Evolutionary conservation across 2,329 filamentous ascomycete genomes (phyloP).

Genomic region (Annulohypoxylon truncatum): DNA sequence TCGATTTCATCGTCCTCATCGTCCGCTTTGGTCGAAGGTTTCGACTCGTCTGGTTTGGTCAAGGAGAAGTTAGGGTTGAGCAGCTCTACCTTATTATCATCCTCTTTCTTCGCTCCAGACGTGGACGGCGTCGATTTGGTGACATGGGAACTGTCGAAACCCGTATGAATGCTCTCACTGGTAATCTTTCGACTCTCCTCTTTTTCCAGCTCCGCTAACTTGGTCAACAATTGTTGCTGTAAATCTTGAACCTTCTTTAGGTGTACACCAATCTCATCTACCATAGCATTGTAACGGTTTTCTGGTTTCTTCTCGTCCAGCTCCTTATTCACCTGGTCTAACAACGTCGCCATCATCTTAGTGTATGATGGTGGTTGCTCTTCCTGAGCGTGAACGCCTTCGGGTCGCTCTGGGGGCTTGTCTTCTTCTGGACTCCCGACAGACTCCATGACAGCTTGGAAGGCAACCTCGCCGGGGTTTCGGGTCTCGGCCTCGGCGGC

Average conservation of each 20-base stretch:
- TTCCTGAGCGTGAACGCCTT: constrained; percentile 80
- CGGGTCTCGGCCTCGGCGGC: constrained; percentile 73
- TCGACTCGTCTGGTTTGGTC: constrained; percentile 45
- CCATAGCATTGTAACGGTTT: constrained; percentile 78
- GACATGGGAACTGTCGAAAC: constrained; percentile 89
- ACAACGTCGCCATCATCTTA: constrained; percentile 97
- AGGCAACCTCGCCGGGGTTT: constrained; percentile 83
- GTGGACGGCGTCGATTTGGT: constrained; percentile 51
- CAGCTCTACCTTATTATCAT: constrained; percentile 72
- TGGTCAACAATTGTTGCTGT: constrained; percentile 78
- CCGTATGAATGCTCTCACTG: constrained; percentile 87
- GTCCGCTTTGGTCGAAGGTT: constrained; percentile 48
- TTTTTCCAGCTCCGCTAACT: constrained; percentile 84
- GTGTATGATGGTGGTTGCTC: constrained; percentile 85
- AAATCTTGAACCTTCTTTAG: constrained; percentile 80
- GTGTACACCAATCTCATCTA: constrained; percentile 81
- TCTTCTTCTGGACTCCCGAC: constrained; percentile 78
- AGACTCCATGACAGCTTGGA: constrained; percentile 88
- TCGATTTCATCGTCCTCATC: constrained; percentile 78
- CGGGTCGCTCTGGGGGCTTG: constrained; percentile 78
- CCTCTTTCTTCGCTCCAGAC: constrained; percentile 59
- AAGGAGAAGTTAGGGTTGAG: constrained; percentile 73
- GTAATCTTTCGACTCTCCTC: constrained; percentile 92
- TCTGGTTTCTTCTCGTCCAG: constrained; percentile 80
- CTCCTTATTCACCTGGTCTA: constrained; percentile 90